These are phyloP conservation scores for Pisolithus sp. DNA, from an alignment of 768 basidiomycete species.

Conservation along the genomic window DNA sequence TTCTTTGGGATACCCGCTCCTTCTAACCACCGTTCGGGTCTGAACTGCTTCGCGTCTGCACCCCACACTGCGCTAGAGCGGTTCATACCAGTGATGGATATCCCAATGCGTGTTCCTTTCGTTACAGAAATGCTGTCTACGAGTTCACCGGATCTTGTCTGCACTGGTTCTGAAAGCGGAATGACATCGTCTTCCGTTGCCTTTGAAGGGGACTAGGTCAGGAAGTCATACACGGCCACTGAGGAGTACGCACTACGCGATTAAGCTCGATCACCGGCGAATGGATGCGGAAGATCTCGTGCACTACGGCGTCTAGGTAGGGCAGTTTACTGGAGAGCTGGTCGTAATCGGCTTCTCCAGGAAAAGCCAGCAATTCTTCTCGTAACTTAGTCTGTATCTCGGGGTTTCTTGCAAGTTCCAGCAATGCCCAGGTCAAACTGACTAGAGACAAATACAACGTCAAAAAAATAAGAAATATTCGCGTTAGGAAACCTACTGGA, in stretches of 20 bases:
- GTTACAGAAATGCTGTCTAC: conserved; percentile 39
- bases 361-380: conserved; percentile 39
- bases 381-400: conserved; percentile 45
- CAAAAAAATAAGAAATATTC: no score
- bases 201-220: conserved; percentile 16
- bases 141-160: conserved; percentile 33
- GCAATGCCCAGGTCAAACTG: conserved; percentile 40
- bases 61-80: conserved; percentile 56
- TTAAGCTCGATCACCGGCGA: conserved; percentile 26
- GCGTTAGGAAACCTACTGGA: conserved; percentile 8
- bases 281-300: conserved; percentile 40
- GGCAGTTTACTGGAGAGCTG: conserved; percentile 45
- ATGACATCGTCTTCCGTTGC: conserved; percentile 50
- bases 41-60: conserved; percentile 47
- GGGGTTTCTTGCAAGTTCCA: conserved; percentile 44
- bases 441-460: conserved; percentile 3
- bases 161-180: conserved; percentile 45
- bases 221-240: not conserved
- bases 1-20: conserved; percentile 19
- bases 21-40: conserved; percentile 59
- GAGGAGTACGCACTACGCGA: conserved; percentile 7
- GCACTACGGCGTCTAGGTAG: conserved; percentile 46
- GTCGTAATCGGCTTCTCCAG: conserved; percentile 47
- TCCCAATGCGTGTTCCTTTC: conserved; percentile 40
- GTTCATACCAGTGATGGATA: conserved; percentile 44